Conservation (phyloP, 352 stramenopile species). For the Phytophthora pluvialis region DNA sequence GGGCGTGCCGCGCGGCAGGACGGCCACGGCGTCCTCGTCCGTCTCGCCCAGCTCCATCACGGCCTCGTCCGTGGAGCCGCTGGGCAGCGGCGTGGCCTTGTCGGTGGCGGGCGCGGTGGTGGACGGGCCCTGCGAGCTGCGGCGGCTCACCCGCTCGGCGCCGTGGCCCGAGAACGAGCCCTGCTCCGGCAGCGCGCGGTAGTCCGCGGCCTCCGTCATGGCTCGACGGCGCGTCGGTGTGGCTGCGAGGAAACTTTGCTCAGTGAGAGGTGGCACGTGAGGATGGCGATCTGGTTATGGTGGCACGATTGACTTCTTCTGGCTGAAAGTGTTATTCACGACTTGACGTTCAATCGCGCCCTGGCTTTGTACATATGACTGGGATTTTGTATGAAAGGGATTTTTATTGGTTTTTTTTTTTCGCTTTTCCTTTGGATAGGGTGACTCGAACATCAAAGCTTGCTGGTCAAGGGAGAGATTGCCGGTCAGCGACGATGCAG, state of each 20-base stretch:
- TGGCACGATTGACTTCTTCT: no score
- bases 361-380: constrained; percentile 8
- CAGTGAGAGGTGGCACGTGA: background rate
- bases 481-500: constrained; percentile 5
- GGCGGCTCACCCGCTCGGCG: constrained; percentile 30
- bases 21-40: constrained; percentile 21
- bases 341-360: constrained; percentile 2
- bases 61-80: constrained; percentile 27
- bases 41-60: constrained; percentile 28
- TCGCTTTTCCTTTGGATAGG: background rate
- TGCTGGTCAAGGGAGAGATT: background rate
- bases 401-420: constrained; percentile 6
- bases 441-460: no score
- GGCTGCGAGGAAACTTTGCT: background rate
- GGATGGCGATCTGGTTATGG: no score
- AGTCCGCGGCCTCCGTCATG: constrained; percentile 41
- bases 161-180: constrained; percentile 32
- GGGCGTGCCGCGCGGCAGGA: constrained; percentile 37
- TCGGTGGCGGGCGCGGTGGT: constrained; percentile 14
- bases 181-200: constrained; percentile 42
- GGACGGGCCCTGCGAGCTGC: constrained; percentile 20
- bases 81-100: constrained; percentile 36
- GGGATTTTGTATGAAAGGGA: constrained; percentile 3
- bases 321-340: constrained; percentile 4
- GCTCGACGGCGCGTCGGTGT: background rate